Base-by-base conservation (phyloP, 257 asterid genomes). In the Rehmannia glutinosa region DNA sequence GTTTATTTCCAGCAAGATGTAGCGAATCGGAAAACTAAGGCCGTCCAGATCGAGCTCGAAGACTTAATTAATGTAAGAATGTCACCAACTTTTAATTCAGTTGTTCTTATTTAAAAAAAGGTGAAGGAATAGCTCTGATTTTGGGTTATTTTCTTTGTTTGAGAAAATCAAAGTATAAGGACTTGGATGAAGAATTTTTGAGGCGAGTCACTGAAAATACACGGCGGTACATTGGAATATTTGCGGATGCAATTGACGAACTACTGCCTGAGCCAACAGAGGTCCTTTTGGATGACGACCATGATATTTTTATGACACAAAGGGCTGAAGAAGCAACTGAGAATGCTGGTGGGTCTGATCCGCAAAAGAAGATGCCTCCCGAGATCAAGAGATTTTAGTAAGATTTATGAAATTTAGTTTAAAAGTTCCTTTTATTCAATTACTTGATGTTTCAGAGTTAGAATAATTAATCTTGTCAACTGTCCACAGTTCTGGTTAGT, bases 201-300 rank as follows among this genome's bases (percentile, higher is more conserved):
- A 79, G 83, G 77, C 89, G 95, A 41, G 84, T 82, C 35, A 84
- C 93, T 60, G 97, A 88, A 58, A 94, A 94, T 59, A 85, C 99
- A 0, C 72, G 91, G 50, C 76, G 99, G 7, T 94, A 91, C 71
- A 78, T 91, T 67, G 92, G 87, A 35, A 72, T 94, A 59, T 87
- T 91, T 78, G 79, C 99, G 0, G 81, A 77, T 75, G 96, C 97
- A 8, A 84, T 91, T 57, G 99, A 94, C 60, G 96, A 87, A 73
- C 80, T 94, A n/a, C 73, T 91, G 89, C 99, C 99, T 0, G 96
- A 87, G 67, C 90, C 97, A 8, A 91, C 96, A 0, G 99, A 94
- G 82, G 88, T 80, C 47, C 82, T 85, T 61, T 83, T 82, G n/a
- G 97, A 93, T 0, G 99, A 93, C 21, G 99, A 93, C 36, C 83